A percentile compares a stretch with the other conserved stretches of the same genome.
phyloP scores from a whole-genome alignment of 805 yeast species.

The Priceomyces carsonii region DNA sequence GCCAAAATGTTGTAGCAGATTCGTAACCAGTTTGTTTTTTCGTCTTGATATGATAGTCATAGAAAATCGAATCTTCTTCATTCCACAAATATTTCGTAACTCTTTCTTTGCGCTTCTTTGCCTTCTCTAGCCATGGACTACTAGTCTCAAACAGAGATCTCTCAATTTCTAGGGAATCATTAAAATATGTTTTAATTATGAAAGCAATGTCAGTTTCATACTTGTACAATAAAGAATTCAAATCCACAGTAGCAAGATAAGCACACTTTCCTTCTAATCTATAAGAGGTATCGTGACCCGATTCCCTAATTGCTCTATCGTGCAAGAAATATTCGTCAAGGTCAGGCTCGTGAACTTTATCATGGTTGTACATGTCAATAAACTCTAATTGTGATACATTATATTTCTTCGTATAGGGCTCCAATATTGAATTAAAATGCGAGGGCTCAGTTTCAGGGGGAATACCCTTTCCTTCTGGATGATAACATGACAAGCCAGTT shows the following conservation, averaged over 20 bases:
- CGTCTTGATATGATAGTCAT: slow-evolving; percentile 74
- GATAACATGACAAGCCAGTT: slow-evolving; percentile 85
- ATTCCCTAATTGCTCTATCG: slow-evolving; percentile 93
- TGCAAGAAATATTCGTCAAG: slow-evolving; percentile 86
- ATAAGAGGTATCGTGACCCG: slow-evolving; percentile 94
- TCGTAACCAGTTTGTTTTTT: slow-evolving; percentile 64
- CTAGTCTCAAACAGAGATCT: slow-evolving; percentile 39
- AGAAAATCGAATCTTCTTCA: slow-evolving; percentile 72
- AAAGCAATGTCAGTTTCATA: slow-evolving; percentile 84
- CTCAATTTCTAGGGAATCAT: slow-evolving; percentile 40
- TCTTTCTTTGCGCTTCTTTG: slow-evolving; percentile 51
- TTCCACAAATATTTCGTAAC: slow-evolving; percentile 82
- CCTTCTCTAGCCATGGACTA: slow-evolving; percentile 61
- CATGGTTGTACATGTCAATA: slow-evolving; percentile 61
- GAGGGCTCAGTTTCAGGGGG: slow-evolving; percentile 96
- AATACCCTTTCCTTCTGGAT: slow-evolving; percentile 88
- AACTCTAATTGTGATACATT: slow-evolving; percentile 61
- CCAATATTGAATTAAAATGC: slow-evolving; percentile 74
- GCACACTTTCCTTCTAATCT: slow-evolving; percentile 91
- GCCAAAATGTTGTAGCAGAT: slow-evolving; percentile 90
- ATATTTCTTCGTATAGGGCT: slow-evolving; percentile 68
- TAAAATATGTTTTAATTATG: slow-evolving; percentile 57
- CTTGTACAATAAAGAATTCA: slow-evolving; percentile 82
- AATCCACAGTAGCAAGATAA: slow-evolving; percentile 83
- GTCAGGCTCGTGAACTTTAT: slow-evolving; percentile 69